Percentiles rank a stretch among this genome's conserved stretches.
Conservation (phyloP, 805 yeast species). For the Maudiozyma turicensis region DNA sequence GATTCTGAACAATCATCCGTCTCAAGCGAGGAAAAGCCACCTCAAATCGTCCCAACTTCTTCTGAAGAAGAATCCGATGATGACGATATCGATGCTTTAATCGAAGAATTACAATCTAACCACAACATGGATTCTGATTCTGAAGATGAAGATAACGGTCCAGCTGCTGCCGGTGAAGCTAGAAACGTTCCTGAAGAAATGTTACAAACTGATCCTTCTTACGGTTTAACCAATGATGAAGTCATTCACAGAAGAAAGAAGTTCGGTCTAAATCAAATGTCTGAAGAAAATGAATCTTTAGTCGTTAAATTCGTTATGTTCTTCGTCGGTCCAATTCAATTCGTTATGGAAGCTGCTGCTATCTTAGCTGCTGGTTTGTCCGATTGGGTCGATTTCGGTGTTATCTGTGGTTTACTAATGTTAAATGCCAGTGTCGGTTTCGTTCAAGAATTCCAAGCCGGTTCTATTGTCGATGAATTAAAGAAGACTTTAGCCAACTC, state of each 20-base stretch:
- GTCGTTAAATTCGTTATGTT: slow-evolving; percentile 72
- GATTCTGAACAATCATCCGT: slow-evolving; percentile 4
- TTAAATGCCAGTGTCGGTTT: slow-evolving; percentile 92
- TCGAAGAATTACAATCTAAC: slow-evolving; percentile 66
- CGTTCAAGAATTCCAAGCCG: slow-evolving; percentile 96
- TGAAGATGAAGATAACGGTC: slow-evolving; percentile 37
- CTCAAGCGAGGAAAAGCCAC: slow-evolving; percentile 8
- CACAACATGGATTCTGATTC: slow-evolving; percentile 41
- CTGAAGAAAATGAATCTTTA: slow-evolving; percentile 77
- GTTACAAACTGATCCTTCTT: slow-evolving; percentile 67
- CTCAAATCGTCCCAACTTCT: slow-evolving; percentile 7
- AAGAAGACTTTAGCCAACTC: slow-evolving; percentile 90
- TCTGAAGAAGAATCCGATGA: slow-evolving; percentile 45
- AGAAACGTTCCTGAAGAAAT: slow-evolving; percentile 81
- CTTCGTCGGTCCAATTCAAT: slow-evolving; percentile 92
- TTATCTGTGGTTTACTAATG: slow-evolving; percentile 75
- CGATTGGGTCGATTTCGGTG: slow-evolving; percentile 99
- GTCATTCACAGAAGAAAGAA: slow-evolving; percentile 78
- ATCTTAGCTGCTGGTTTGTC: slow-evolving; percentile 90
- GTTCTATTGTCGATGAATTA: slow-evolving; percentile 93
- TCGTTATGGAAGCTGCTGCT: slow-evolving; percentile 97
- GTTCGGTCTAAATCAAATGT: slow-evolving; percentile 84
- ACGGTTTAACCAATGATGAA: slow-evolving; percentile 72
- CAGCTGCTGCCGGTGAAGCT: slow-evolving; percentile 45
- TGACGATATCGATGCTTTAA: slow-evolving; percentile 63